These are phyloP conservation scores for Schizochytrium sp. DNA, from an alignment of 108 stramenopile genomes.

Conservation along the genomic window DNA sequence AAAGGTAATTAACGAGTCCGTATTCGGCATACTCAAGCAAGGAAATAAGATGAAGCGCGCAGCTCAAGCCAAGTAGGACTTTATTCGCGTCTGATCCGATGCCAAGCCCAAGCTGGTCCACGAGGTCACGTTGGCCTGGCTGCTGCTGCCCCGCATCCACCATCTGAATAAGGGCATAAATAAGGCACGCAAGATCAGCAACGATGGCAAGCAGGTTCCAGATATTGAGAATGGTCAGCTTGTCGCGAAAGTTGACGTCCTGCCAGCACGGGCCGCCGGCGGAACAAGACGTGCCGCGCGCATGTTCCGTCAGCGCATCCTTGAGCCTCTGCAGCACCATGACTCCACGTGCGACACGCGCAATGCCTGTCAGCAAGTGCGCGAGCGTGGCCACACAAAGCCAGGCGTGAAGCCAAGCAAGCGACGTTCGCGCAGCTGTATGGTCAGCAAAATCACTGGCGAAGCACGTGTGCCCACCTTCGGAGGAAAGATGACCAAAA, in stretches of 20 bases:
- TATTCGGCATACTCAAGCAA: conserved; percentile 5
- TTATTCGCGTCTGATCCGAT: not conserved
- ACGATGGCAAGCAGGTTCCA: not conserved
- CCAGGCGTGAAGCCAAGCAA: not conserved
- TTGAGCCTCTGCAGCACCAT: not conserved
- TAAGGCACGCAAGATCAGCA: not conserved
- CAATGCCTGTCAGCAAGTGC: not conserved
- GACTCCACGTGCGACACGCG: not conserved
- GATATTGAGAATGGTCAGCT: not conserved
- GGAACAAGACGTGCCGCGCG: too few relatives aligned
- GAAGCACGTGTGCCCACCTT: not conserved
- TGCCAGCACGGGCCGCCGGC: not conserved
- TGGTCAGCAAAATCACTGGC: not conserved
- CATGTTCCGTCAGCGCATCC: not conserved
- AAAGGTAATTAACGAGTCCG: not conserved
- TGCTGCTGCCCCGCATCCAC: not conserved
- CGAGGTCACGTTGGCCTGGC: not conserved
- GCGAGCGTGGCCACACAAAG: not conserved
- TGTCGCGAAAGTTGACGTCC: not conserved
- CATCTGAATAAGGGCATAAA: not conserved
- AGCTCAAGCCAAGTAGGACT: not conserved
- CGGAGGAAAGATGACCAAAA: not conserved
- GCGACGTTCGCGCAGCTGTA: not conserved
- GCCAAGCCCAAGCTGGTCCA: not conserved
- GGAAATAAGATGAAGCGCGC: not conserved